Evolutionary conservation across 2,329 filamentous ascomycete genomes (phyloP).

Genomic region (Botrytis tulipae): DNA sequence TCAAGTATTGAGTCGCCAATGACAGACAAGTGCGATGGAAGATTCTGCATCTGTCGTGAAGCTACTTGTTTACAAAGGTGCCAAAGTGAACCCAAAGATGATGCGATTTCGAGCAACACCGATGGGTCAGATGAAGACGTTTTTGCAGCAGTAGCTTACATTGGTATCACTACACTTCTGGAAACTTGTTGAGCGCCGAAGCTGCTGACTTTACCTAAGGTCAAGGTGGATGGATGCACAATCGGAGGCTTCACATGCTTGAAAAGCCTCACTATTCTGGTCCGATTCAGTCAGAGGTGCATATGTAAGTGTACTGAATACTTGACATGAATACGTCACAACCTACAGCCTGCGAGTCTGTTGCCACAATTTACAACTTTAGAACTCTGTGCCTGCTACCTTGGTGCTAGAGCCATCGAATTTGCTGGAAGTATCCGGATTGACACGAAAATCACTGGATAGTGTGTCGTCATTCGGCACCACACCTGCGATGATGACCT

Average conservation of each 20-base stretch:
- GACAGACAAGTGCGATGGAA: not conserved
- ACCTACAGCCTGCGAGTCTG: not conserved
- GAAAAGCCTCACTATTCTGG: not conserved
- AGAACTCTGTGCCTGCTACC: not conserved
- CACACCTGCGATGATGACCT: not conserved
- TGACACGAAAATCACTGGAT: not conserved
- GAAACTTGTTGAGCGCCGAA: not conserved
- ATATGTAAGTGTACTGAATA: not conserved
- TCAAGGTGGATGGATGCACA: not conserved
- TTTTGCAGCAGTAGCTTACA: not conserved
- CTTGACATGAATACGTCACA: not conserved
- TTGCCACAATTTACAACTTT: not conserved
- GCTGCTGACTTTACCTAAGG: not conserved
- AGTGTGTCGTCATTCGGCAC: not conserved
- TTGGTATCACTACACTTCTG: not conserved
- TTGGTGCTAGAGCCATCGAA: not conserved
- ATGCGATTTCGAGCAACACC: not conserved
- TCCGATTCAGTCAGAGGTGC: not conserved
- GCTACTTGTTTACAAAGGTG: not conserved
- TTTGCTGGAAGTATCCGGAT: not conserved
- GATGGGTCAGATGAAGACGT: not conserved
- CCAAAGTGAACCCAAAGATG: not conserved
- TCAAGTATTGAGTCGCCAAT: not conserved
- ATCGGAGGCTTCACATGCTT: not conserved
- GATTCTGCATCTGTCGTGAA: not conserved